Base-by-base conservation (phyloP, 2,329 filamentous ascomycete genomes). In the Alternaria longipes region DNA sequence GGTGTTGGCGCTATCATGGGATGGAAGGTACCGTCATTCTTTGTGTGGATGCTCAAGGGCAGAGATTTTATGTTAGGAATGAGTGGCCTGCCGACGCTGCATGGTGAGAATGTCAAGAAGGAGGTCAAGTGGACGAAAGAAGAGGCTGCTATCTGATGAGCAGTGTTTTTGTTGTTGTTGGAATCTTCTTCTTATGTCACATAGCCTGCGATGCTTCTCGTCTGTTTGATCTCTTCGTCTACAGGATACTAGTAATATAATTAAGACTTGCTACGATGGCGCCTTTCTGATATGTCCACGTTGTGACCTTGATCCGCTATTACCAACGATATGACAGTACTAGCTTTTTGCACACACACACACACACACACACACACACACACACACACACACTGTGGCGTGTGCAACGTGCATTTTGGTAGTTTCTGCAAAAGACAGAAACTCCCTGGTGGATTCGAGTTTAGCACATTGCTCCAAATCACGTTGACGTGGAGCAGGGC, bases 31-130 rank as follows among this genome's bases (percentile, higher is more conserved):
- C 81, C 78, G 16, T 76, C 72, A 50, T 79, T 71, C 47, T 55
- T 80, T 53, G 77, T 83, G 12, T 78, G 74, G 75, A 41, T 78
- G 60, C 52, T 79, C 12, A 83, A 83, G 71, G 74, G 78, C 18
- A 74, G 76, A 56, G 80, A 82, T 63, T 82, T 70, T 47, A 74
- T 82, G 68, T 9, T 74, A 3, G 66, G 67, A 4, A 65, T 72
- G 65, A 60, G 59, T 26, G 69, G 60, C 2, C 30, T 30, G 44
- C 20, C 62, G 8, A 56, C 66, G 26, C 45, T 63, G 30, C 59
- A 12, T 41, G 74, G 74, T 2, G 60, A 52, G 1, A 66, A 42
- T 53, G 61, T 74, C 24, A 69, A 65, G 63, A 75, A 75, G 65
- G 73, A 71, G 56, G 26, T 64, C 52, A 60, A 55, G 36, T 74